These are phyloP conservation scores for Fusarium sp. DNA, from an alignment of 2,329 filamentous ascomycete species.

Conservation along the genomic window DNA sequence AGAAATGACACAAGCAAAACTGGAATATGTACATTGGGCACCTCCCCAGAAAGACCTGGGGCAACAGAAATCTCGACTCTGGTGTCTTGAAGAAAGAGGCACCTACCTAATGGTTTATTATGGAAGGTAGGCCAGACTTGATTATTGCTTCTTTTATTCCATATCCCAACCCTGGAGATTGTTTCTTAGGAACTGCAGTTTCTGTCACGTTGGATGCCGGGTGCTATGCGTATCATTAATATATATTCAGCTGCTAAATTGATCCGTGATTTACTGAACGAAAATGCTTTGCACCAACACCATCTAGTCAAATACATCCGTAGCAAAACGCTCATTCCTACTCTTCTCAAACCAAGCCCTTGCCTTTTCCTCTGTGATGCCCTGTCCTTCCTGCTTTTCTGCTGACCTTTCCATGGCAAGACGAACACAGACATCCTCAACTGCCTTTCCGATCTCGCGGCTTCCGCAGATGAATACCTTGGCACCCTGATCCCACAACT, in stretches of 20 bases:
- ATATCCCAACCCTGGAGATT: too few species aligned
- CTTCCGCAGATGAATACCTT: conserved; percentile 76
- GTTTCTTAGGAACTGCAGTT: too few species aligned
- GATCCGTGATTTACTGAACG: neutral
- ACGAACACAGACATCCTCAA: conserved; percentile 56
- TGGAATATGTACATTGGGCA: too few species aligned
- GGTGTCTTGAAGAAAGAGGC: too few species aligned
- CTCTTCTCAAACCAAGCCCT: conserved; percentile 62
- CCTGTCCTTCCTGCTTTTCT: conserved; percentile 47
- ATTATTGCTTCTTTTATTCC: too few species aligned
- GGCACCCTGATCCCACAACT: conserved; percentile 59
- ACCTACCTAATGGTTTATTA: too few species aligned
- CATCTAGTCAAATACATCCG: conserved; percentile 69
- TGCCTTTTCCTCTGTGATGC: conserved; percentile 52
- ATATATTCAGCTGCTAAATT: neutral
- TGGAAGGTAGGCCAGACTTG: too few species aligned
- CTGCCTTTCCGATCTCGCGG: conserved; percentile 60
- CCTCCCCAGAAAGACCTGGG: too few species aligned
- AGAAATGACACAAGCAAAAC: too few species aligned
- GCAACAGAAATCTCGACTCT: too few species aligned
- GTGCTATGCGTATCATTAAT: too few species aligned
- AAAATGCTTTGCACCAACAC: neutral
- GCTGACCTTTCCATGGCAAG: conserved; percentile 52
- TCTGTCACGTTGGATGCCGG: too few species aligned
- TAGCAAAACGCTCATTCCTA: conserved; percentile 68